phyloP scores from a whole-genome alignment of 2,329 filamentous ascomycete species.

The Trichophyton benhamiae region DNA sequence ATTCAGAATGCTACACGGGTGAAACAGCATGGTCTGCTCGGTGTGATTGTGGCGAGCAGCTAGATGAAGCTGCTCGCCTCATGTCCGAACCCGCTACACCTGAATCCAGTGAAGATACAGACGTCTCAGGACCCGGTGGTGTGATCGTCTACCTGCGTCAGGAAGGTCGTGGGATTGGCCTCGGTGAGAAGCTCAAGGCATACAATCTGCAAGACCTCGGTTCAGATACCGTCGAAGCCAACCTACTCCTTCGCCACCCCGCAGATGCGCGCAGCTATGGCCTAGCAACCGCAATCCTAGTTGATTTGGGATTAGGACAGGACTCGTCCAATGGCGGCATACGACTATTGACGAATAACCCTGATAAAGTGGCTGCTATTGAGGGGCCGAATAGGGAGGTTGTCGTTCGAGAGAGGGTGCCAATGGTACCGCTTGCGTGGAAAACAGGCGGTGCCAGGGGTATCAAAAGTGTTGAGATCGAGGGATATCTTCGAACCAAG shows the following conservation, averaged over 20 bases:
- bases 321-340: slow-evolving; percentile 52
- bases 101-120: slow-evolving; percentile 25
- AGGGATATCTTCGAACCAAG: slow-evolving; percentile 91
- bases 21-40: slow-evolving; percentile 97
- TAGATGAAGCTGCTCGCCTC: slow-evolving; percentile 86
- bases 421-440: slow-evolving; percentile 94
- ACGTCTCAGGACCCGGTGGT: slow-evolving; percentile 49
- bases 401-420: slow-evolving; percentile 74
- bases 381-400: slow-evolving; percentile 85
- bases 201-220: slow-evolving; percentile 96
- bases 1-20: slow-evolving; percentile 96
- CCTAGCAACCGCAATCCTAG: slow-evolving; percentile 86
- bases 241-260: slow-evolving; percentile 77
- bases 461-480: slow-evolving; percentile 75
- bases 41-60: slow-evolving; percentile 94
- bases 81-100: slow-evolving; percentile 45
- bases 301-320: slow-evolving; percentile 61
- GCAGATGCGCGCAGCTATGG: slow-evolving; percentile 93
- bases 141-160: slow-evolving; percentile 94
- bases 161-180: slow-evolving; percentile 87
- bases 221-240: slow-evolving; percentile 95
- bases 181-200: slow-evolving; percentile 91
- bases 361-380: slow-evolving; percentile 88
- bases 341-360: slow-evolving; percentile 85
- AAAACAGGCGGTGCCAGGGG: slow-evolving; percentile 64